phyloP scores from a whole-genome alignment of 257 asterid species.

The Penstemon eatonii region DNA sequence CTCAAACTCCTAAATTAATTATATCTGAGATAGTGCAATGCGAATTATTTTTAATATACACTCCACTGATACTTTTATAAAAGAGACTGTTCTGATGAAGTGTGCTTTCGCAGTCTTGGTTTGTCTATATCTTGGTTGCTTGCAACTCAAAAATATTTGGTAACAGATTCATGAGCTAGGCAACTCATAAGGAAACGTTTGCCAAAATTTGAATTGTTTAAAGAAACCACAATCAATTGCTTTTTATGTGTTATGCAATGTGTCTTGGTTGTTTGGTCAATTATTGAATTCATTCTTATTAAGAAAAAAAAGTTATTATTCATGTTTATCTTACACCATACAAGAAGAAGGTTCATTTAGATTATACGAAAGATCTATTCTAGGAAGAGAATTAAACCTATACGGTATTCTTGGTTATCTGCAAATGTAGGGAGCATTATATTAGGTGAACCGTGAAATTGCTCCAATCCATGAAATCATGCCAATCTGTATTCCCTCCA shows the following conservation, averaged over 20 bases:
- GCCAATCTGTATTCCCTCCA: too few relatives aligned
- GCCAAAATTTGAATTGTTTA: neutral
- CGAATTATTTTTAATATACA: neutral
- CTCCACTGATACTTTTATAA: neutral
- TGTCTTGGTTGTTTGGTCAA: neutral
- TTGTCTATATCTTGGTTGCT: neutral
- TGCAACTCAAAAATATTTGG: neutral
- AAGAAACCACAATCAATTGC: neutral
- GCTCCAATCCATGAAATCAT: too few relatives aligned
- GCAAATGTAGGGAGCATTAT: too few relatives aligned
- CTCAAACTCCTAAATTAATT: neutral
- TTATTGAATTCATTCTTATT: neutral
- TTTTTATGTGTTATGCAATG: neutral
- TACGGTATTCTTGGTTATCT: too few relatives aligned
- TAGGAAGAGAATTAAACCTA: too few relatives aligned
- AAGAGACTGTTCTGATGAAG: neutral
- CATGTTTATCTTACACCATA: too few relatives aligned
- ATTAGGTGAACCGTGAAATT: too few relatives aligned
- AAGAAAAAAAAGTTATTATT: too few relatives aligned
- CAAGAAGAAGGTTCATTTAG: too few relatives aligned
- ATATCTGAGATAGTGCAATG: neutral
- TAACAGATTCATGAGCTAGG: constrained; percentile 5
- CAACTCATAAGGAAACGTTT: neutral
- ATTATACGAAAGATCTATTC: too few relatives aligned
- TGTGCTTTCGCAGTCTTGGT: neutral